Evolutionary conservation across 164 flowering plant species (phyloP), one percentile per base, ranked within the genome.

Genomic region (Aristolochia fimbriata): DNA sequence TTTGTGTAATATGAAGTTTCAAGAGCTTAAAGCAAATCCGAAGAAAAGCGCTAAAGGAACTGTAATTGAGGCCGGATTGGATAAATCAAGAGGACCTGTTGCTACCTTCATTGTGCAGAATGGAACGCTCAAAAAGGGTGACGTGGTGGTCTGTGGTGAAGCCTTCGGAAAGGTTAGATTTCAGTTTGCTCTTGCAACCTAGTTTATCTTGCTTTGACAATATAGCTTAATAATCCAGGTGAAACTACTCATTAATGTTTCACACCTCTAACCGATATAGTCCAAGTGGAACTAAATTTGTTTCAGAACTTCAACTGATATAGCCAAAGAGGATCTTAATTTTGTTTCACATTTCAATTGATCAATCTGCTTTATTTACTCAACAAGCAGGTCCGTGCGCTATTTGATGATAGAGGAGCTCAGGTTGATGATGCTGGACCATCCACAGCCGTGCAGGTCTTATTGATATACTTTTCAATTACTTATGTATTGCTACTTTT

Each of bases 21-120:
- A 56, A 56, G 98, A 92, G 57, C 72, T 89, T 80, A 89, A 85
- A 71, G 96, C 98, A 33, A 92, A 92, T 76, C 98, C 98, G 49
- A 77, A 87, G 27, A 82, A 96, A 76, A 81, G 76, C 70, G 98
- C 96, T 20, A 92, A 80, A 75, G 98, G 98, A 46, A 87, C 90
- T n/a, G 93, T 85, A 17, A 89, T 92, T 73, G 98, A 92, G 77
- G 95, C 98, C 1, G 89, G 91, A 54, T 93, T 88, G 64, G 72
- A 89, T 69, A 92, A 89, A 77, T 77, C 88, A 30, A 89, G 86
- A 74, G 98, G 98, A 51, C 87, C 96, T 12, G 73, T 84, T 24
- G 93, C 91, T 52, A 89, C 95, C 60, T 84, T 92, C 67, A 89
- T 92, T 58, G 86, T 89, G 62, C 98, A 92, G 75, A 92, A 87